These are phyloP conservation scores for Clonostachys solani DNA, from an alignment of 2,329 filamentous ascomycete species.

Conservation along the genomic window DNA sequence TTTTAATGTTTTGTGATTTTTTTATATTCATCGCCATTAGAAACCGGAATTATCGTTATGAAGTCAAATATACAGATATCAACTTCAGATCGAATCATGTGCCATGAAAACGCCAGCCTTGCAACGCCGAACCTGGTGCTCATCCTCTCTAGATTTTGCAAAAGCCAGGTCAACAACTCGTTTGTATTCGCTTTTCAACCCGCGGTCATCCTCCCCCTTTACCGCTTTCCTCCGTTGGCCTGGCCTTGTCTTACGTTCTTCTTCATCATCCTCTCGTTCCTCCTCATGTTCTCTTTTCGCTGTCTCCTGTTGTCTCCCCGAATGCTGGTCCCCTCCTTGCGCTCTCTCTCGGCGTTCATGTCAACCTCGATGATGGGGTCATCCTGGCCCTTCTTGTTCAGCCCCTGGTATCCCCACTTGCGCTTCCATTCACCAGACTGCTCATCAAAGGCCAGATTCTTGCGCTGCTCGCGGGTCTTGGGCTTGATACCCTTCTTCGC, in stretches of 20 bases:
- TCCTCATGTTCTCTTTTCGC: conserved; percentile 64
- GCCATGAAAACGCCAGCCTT: no score
- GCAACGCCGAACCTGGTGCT: no score
- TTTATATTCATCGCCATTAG: neutral
- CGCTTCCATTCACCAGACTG: conserved; percentile 82
- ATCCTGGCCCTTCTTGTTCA: conserved; percentile 77
- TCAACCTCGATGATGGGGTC: conserved; percentile 95
- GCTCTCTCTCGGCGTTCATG: conserved; percentile 62
- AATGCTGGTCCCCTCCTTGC: conserved; percentile 58
- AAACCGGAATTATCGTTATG: neutral
- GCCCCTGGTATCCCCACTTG: conserved; percentile 92
- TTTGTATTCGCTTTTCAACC: neutral
- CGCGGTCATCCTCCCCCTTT: neutral
- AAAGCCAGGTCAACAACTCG: no score
- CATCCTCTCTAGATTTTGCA: no score
- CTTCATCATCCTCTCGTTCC: conserved; percentile 67
- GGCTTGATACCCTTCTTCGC: conserved; percentile 94
- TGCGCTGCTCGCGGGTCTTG: conserved; percentile 73
- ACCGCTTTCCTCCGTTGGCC: conserved; percentile 8
- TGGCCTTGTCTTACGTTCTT: conserved; percentile 54
- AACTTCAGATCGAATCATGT: no score
- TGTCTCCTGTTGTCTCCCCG: conserved; percentile 59
- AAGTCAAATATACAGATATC: neutral
- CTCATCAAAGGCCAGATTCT: conserved; percentile 80
- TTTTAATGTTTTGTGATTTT: no score